A percentile compares a stretch with the other conserved stretches of the same genome.
These are phyloP conservation scores for Venturia nashicola DNA, from an alignment of 2,329 filamentous ascomycete genomes.

Conservation along the genomic window DNA sequence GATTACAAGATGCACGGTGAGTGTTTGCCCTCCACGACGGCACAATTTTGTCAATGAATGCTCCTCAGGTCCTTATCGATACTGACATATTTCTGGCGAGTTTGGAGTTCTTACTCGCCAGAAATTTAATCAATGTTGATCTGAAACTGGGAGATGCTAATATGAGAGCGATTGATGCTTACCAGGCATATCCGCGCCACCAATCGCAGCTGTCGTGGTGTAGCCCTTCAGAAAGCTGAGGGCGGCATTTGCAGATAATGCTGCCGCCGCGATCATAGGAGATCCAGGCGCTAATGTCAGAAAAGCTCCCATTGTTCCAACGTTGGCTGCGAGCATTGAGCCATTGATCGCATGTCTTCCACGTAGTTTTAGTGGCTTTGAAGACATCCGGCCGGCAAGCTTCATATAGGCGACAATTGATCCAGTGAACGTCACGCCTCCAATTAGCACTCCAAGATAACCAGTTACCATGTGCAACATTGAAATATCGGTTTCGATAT, in stretches of 20 bases:
- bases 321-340: slow-evolving; percentile 60
- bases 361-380: slow-evolving; percentile 58
- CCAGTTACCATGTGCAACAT: slow-evolving; percentile 76
- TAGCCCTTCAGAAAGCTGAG: slow-evolving; percentile 78
- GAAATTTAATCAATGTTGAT: slow-evolving; percentile 15
- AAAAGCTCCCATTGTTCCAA: slow-evolving; percentile 75
- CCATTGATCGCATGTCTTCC: slow-evolving; percentile 67
- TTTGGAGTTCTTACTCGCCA: slow-evolving; percentile 14
- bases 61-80: background rate
- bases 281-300: slow-evolving; percentile 69
- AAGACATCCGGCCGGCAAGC: slow-evolving; percentile 71
- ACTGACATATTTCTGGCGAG: background rate
- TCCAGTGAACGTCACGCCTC: slow-evolving; percentile 78
- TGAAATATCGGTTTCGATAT: slow-evolving; percentile 52
- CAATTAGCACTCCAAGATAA: slow-evolving; percentile 77
- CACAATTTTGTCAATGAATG: background rate
- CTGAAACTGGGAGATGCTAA: background rate
- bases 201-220: slow-evolving; percentile 78
- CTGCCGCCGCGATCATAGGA: slow-evolving; percentile 66
- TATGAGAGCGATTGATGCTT: background rate
- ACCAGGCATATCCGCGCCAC: slow-evolving; percentile 74
- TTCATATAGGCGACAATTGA: slow-evolving; percentile 86
- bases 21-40: background rate
- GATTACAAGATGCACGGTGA: slow-evolving; percentile 17
- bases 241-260: slow-evolving; percentile 61